Percentiles rank a stretch among this genome's conserved stretches.
Evolutionary conservation across 2,329 filamentous ascomycete genomes (phyloP).

Genomic region (Domatiomyces catenatus): DNA sequence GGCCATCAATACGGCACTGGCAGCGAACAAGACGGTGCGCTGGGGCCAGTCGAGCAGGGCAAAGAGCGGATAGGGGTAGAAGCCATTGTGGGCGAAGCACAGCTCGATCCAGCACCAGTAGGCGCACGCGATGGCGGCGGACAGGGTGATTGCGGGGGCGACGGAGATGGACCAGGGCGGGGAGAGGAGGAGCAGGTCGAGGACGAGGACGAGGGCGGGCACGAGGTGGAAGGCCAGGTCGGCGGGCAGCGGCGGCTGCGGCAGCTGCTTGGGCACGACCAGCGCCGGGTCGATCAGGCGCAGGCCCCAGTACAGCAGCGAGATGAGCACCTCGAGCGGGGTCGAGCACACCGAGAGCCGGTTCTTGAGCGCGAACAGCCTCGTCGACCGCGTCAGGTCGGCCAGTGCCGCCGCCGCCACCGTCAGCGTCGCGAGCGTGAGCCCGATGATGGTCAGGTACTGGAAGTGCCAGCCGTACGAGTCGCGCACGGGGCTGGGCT

Average conservation of each 20-base stretch:
- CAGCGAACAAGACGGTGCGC: constrained; percentile 51
- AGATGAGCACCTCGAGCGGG: constrained; percentile 46
- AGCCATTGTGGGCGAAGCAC: constrained; percentile 44
- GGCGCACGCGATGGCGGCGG: constrained; percentile 36
- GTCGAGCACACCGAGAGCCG: constrained; percentile 41
- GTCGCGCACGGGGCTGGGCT: constrained; percentile 35
- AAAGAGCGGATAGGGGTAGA: constrained; percentile 71
- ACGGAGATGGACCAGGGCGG: constrained; percentile 45
- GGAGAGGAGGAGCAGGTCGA: constrained; percentile 43
- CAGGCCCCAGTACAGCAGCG: constrained; percentile 45
- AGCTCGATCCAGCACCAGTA: constrained; percentile 53
- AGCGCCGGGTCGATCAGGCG: constrained; percentile 27
- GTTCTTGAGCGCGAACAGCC: constrained; percentile 44
- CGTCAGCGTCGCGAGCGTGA: constrained; percentile 39
- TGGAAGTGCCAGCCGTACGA: constrained; percentile 52
- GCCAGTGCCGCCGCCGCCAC: constrained; percentile 40
- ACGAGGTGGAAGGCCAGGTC: constrained; percentile 36
- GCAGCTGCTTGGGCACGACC: constrained; percentile 13
- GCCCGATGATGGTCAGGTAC: constrained; percentile 48
- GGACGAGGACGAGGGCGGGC: constrained; percentile 37
- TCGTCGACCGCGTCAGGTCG: constrained; percentile 37
- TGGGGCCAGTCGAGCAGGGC: constrained; percentile 49
- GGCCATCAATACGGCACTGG: constrained; percentile 58
- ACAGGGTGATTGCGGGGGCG: constrained; percentile 35
- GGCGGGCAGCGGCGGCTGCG: constrained; percentile 12